Evolutionary conservation across 2,329 filamentous ascomycete species (phyloP).

Genomic region (Zelopaecilomyces penicillatus): DNA sequence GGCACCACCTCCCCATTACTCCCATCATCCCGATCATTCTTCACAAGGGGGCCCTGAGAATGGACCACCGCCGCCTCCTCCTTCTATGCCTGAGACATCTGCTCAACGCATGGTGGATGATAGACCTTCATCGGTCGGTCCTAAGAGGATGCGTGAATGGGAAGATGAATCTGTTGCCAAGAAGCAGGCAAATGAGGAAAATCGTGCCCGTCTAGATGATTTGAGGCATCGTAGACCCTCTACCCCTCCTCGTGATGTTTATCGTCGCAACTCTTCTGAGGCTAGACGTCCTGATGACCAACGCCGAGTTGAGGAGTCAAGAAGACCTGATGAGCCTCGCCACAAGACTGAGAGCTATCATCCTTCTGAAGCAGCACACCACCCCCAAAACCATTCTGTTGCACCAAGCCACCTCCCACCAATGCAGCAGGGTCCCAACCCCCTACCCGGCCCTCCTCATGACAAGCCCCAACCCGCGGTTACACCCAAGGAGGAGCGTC

Average conservation of each 20-base stretch:
- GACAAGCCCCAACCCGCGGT: slow-evolving; percentile 32
- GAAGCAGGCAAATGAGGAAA: slow-evolving; percentile 85
- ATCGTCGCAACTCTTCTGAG: slow-evolving; percentile 72
- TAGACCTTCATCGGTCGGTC: slow-evolving; percentile 68
- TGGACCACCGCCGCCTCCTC: slow-evolving; percentile 42
- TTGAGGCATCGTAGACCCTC: slow-evolving; percentile 70
- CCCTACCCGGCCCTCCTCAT: slow-evolving; percentile 44
- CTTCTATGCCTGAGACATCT: slow-evolving; percentile 54
- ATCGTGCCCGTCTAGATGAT: slow-evolving; percentile 77
- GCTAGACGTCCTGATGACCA: slow-evolving; percentile 56
- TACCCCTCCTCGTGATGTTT: slow-evolving; percentile 60
- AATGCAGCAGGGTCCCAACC: slow-evolving; percentile 52
- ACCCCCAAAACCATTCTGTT: slow-evolving; percentile 49
- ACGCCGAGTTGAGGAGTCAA: slow-evolving; percentile 50
- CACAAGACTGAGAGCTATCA: slow-evolving; percentile 74
- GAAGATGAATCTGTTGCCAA: slow-evolving; percentile 73
- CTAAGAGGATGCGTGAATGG: slow-evolving; percentile 88
- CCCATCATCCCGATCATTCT: slow-evolving; percentile 59
- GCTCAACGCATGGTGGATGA: slow-evolving; percentile 54
- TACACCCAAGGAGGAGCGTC: slow-evolving; percentile 51
- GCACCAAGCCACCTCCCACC: slow-evolving; percentile 47
- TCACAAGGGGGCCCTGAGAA: slow-evolving; percentile 55
- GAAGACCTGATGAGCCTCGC: slow-evolving; percentile 52
- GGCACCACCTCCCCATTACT: slow-evolving; percentile 42
- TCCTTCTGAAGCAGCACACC: slow-evolving; percentile 86